Percentiles rank a stretch among this genome's conserved stretches.
Conservation (phyloP, 768 basidiomycete species). For the Pleurotus pulmonarius region DNA sequence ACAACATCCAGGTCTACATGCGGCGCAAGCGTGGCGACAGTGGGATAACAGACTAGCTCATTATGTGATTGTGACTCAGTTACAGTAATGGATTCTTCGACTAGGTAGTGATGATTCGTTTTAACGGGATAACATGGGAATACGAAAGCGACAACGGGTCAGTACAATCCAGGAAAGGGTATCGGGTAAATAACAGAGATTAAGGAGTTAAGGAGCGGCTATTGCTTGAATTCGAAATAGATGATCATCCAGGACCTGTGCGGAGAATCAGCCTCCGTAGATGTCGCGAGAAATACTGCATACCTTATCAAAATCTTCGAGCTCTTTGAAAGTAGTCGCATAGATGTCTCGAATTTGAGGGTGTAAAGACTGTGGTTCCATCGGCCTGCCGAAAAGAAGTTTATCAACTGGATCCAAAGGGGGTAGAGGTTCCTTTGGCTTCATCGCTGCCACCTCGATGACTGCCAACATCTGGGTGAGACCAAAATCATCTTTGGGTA, state of each 20-base stretch:
- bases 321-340: constrained; percentile 60
- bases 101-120: too few relatives aligned
- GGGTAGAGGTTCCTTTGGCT: constrained; percentile 25
- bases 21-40: too few relatives aligned
- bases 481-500: constrained; percentile 84
- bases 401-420: constrained; percentile 65
- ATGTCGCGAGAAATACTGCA: constrained; percentile 8
- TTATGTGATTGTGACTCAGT: too few relatives aligned
- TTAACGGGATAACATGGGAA: too few relatives aligned
- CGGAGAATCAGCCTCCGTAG: background rate
- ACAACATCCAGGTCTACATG: too few relatives aligned
- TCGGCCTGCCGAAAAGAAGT: constrained; percentile 62
- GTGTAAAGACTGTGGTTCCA: constrained; percentile 63
- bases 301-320: constrained; percentile 83
- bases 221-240: background rate
- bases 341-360: constrained; percentile 72
- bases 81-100: too few relatives aligned
- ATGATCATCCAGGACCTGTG: constrained; percentile 5
- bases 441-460: constrained; percentile 64
- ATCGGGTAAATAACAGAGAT: too few relatives aligned
- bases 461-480: constrained; percentile 83
- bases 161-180: too few relatives aligned
- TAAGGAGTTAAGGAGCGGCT: background rate
- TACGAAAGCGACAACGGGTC: too few relatives aligned
- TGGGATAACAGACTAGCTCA: too few relatives aligned